A percentile compares a stretch with the other conserved stretches of the same genome.
Conservation (phyloP, 1,139 yeast genomes). For the Blastobotrys proliferans region DNA sequence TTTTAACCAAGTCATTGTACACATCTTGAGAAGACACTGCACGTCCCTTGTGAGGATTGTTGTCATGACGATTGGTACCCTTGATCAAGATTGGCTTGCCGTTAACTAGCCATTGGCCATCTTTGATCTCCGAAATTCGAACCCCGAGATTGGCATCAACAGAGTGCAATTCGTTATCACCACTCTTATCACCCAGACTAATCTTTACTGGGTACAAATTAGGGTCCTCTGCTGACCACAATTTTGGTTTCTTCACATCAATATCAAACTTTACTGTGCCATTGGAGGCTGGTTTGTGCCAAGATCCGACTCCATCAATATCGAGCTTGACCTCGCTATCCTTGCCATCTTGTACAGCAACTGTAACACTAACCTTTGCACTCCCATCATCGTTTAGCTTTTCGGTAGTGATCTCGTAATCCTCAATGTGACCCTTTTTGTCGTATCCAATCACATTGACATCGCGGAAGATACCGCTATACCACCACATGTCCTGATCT, state of each 20-base stretch:
- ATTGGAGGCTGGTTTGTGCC: not conserved
- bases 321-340: constrained; percentile 1
- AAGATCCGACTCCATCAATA: constrained; percentile 7
- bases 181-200: constrained; percentile 5
- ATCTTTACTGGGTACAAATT: constrained; percentile 30
- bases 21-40: constrained; percentile 36
- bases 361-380: constrained; percentile 6
- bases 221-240: constrained; percentile 40
- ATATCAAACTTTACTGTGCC: constrained; percentile 10
- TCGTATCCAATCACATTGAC: constrained; percentile 20
- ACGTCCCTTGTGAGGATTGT: constrained; percentile 35
- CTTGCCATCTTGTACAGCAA: constrained; percentile 8
- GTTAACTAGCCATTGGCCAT: constrained; percentile 33
- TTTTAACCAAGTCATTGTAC: constrained; percentile 31
- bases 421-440: constrained; percentile 23
- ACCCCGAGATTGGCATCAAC: constrained; percentile 34
- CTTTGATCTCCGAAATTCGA: constrained; percentile 32
- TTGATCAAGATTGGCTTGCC: constrained; percentile 31
- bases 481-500: constrained; percentile 41
- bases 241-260: constrained; percentile 22
- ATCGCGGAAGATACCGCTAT: constrained; percentile 33
- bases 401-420: constrained; percentile 21
- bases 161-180: too few relatives aligned
- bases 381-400: not conserved
- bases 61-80: constrained; percentile 39